Percentiles rank a stretch among this genome's conserved stretches.
These are phyloP conservation scores for Pseudogymnoascus sp. DNA, from an alignment of 2,329 filamentous ascomycete genomes.

Conservation along the genomic window DNA sequence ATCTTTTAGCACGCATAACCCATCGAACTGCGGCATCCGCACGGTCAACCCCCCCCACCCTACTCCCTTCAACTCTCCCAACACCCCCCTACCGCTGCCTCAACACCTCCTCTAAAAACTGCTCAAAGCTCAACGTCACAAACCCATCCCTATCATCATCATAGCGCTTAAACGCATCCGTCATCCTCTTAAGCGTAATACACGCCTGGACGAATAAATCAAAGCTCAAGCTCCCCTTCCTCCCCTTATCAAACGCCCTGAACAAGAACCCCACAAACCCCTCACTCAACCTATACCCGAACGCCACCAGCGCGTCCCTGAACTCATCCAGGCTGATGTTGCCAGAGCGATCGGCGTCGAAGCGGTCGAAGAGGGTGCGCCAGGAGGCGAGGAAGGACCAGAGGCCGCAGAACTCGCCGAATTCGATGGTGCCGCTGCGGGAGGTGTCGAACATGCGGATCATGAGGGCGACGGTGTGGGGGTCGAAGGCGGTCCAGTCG, in stretches of 20 bases:
- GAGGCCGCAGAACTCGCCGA: slow-evolving; percentile 91
- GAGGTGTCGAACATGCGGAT: slow-evolving; percentile 98
- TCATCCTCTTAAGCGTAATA: slow-evolving; percentile 96
- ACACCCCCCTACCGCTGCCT: slow-evolving; percentile 46
- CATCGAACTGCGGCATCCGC: background rate
- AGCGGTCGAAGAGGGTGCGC: slow-evolving; percentile 90
- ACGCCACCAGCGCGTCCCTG: slow-evolving; percentile 80
- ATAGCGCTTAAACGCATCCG: slow-evolving; percentile 98
- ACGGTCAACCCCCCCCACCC: background rate
- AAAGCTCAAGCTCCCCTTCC: slow-evolving; percentile 72
- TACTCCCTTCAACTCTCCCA: background rate
- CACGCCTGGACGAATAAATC: slow-evolving; percentile 97
- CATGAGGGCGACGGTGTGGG: slow-evolving; percentile 96
- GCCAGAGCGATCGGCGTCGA: slow-evolving; percentile 80
- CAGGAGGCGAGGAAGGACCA: slow-evolving; percentile 96
- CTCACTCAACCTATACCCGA: slow-evolving; percentile 83
- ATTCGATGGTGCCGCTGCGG: slow-evolving; percentile 80
- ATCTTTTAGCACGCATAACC: background rate
- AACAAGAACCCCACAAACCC: slow-evolving; percentile 83
- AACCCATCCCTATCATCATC: slow-evolving; percentile 95
- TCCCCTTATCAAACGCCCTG: slow-evolving; percentile 76
- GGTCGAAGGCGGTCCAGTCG: slow-evolving; percentile 90
- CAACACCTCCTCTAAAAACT: slow-evolving; percentile 66
- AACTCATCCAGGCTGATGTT: slow-evolving; percentile 85
- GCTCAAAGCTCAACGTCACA: slow-evolving; percentile 75